These are phyloP conservation scores for Phoenix dactylifera DNA, from an alignment of 176 grass and related monocot species.

Conservation along the genomic window DNA sequence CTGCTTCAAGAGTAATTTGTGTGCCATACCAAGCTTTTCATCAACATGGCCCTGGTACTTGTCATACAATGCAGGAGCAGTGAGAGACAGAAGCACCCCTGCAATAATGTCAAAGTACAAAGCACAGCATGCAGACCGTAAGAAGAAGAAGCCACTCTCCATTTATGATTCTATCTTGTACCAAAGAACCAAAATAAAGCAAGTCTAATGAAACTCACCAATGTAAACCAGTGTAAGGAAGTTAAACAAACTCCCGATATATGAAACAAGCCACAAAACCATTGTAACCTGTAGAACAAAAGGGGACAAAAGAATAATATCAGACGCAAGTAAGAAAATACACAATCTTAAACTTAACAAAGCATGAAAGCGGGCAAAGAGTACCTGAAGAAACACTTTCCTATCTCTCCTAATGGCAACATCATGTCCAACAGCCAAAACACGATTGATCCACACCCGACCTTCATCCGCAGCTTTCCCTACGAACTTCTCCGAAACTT, in stretches of 20 bases:
- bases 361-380: not conserved
- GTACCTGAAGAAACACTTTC: conserved; percentile 59
- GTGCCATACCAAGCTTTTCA: conserved; percentile 59
- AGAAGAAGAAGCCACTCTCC: too few species aligned
- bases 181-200: too few species aligned
- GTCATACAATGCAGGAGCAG: conserved; percentile 70
- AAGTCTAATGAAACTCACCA: conserved; percentile 37
- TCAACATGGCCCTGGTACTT: conserved; percentile 80
- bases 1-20: conserved; percentile 46
- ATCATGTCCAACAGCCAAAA: conserved; percentile 61
- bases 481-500: conserved; percentile 59
- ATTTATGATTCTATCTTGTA: too few species aligned
- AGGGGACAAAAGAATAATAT: too few species aligned
- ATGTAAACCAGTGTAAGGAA: conserved; percentile 92
- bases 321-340: conserved; percentile 4
- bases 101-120: conserved; percentile 9
- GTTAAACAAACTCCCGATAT: conserved; percentile 75
- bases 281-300: conserved; percentile 53
- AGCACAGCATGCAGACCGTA: too few species aligned
- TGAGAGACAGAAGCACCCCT: conserved; percentile 49
- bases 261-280: conserved; percentile 63
- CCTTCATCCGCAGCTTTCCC: conserved; percentile 49
- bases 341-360: too few species aligned
- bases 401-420: conserved; percentile 85
- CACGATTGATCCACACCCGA: conserved; percentile 57